Evolutionary conservation across 495 filamentous ascomycete genomes (phyloP).

Genomic region (Parmelia sp.): DNA sequence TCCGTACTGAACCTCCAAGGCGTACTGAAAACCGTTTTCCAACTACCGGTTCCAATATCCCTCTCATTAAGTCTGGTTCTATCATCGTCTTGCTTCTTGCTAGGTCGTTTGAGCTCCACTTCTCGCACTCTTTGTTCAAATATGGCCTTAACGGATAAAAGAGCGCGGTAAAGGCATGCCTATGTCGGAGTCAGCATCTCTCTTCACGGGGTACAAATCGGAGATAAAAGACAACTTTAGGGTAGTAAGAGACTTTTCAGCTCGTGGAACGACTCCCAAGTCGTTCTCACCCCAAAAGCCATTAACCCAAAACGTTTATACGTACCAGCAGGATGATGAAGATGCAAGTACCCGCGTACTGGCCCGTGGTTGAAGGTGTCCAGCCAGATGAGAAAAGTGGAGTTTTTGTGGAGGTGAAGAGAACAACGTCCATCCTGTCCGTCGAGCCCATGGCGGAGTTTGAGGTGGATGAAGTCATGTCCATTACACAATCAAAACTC

Average conservation of each 20-base stretch:
- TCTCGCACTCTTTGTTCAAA: constrained; percentile 56
- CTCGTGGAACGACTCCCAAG: no score
- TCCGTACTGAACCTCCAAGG: constrained; percentile 80
- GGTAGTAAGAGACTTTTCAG: no score
- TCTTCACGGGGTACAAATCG: no score
- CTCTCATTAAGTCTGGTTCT: constrained; percentile 44
- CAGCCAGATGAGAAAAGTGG: constrained; percentile 68
- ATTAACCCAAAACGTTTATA: no score
- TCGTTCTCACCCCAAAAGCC: no score
- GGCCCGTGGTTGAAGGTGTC: constrained; percentile 60
- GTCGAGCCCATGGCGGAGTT: constrained; percentile 7
- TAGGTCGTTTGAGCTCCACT: constrained; percentile 59
- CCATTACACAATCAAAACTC: constrained; percentile 1
- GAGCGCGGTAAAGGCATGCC: constrained; percentile 57
- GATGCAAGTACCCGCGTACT: constrained; percentile 80
- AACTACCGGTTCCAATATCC: constrained; percentile 18
- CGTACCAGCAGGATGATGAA: constrained; percentile 71
- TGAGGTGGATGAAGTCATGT: constrained; percentile 22
- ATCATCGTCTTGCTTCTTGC: constrained; percentile 37
- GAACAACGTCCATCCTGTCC: constrained; percentile 39
- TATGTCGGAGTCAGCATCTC: no score
- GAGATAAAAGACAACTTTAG: no score
- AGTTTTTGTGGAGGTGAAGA: constrained; percentile 58
- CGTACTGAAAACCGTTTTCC: constrained; percentile 17
- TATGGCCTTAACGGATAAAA: constrained; percentile 54